Evolutionary conservation across 2,329 filamentous ascomycete species (phyloP), one percentile per base, ranked within the genome.

Genomic region (Pseudogymnoascus sp.): DNA sequence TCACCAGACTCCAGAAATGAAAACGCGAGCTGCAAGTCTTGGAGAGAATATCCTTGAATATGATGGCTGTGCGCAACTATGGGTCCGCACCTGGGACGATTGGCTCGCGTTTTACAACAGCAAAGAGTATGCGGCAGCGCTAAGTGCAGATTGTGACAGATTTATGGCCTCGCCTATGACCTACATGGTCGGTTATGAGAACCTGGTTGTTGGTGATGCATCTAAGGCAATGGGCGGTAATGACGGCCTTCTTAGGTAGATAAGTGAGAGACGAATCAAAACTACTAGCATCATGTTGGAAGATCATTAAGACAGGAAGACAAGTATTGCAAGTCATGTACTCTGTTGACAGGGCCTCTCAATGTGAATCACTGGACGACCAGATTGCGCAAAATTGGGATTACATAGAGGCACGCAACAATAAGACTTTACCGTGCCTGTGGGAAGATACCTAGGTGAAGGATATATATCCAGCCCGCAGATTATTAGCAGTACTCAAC

Each of bases 41-140:
- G 63, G 63, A 29, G 37, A 26, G 13, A 62, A 53, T 11, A 46
- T 64, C 11, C 29, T 65, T 29, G 59, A 64, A 19, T 65, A 60
- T 61, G 64, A 65, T 42, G 64, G 64, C n/a, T 60, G 50, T 23
- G 56, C 64, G 21, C 38, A 65, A 35, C 19, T 65, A 26, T 65
- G 64, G 64, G 62, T 65, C 15, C 26, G 59, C 23, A 64, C 21
- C 11, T 44, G 50, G 40, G 64, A 61, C 26, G 64, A 65, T 40
- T 65, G 64, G 64, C 17, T 64, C 50, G 33, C 17, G 5, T 62
- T 64, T 42, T 64, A 46, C 29, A 50, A 64, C n/a, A 62, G 59
- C 19, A 33, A 61, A 4, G 62, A 64, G 33, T 64, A 62, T 50
- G 42, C 59, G 9, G 38, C 59, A 9, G 62, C 59, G 17, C n/a